Percentiles rank a stretch among this genome's conserved stretches.
These are phyloP conservation scores for Gyromitra esculenta DNA, from an alignment of 2,329 filamentous ascomycete species.

Conservation along the genomic window DNA sequence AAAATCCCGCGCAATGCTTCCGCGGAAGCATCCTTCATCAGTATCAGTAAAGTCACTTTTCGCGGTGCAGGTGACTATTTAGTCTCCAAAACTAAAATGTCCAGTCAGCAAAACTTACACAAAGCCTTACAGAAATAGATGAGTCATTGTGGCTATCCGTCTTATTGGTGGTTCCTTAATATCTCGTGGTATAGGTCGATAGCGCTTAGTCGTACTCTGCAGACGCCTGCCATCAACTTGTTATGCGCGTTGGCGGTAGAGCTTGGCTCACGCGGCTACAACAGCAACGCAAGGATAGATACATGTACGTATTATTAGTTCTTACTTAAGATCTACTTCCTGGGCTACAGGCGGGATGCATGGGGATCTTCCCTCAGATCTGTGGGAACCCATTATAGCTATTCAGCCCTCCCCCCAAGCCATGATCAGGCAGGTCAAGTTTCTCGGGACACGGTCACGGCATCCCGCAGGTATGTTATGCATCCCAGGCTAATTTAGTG, in stretches of 20 bases:
- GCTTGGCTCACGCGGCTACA: background rate
- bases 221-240: background rate
- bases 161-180: background rate
- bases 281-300: background rate
- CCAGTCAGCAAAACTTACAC: background rate
- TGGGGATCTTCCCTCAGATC: background rate
- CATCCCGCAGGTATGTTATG: background rate
- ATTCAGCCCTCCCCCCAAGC: background rate
- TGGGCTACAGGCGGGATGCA: background rate
- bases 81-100: background rate
- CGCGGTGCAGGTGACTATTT: background rate
- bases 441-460: background rate
- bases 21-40: background rate
- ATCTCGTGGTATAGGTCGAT: background rate
- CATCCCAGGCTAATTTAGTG: background rate
- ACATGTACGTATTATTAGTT: background rate
- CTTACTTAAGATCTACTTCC: background rate
- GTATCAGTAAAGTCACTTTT: background rate
- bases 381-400: background rate
- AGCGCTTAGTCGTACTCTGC: conserved; percentile 3
- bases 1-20: background rate
- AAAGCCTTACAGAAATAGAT: background rate
- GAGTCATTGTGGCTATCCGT: background rate
- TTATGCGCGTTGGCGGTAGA: background rate
- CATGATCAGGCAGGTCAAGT: background rate